Evolutionary conservation across 495 filamentous ascomycete species (phyloP), one percentile per base, ranked within the genome.

Genomic region (Cladorrhinum samala): DNA sequence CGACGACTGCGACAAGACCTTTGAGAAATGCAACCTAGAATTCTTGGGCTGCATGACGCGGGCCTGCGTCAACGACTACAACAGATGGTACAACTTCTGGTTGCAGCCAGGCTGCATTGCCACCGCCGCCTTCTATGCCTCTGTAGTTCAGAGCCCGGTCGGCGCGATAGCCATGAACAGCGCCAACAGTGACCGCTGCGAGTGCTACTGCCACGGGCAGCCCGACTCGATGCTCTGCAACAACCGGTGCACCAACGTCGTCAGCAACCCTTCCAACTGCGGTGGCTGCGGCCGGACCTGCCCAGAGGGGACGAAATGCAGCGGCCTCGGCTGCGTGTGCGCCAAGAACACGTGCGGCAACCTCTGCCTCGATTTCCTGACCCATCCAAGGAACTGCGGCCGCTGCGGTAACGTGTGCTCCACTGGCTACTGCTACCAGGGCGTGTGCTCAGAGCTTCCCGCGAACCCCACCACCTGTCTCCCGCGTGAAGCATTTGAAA

Each of bases 361-460:
- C 18, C 18, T 19, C 13, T 61, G 58, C 42, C 44, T 61, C 9
- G 50, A 61, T 36, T 37, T 64, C 21, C 43, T 24, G 20, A 56
- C 44, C 18, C 44, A 64, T 42, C 55, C 61, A 2, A 50, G 44
- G 30, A 64, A 64, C 58, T 64, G 61, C 25, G 58, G 61, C 2
- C 24, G 39, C 4, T 61, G 61, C 40, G 55, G 55, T 21, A 55
- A 55, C 18, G 52, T 53, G 16, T 64, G 61, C 56, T 21, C 45
- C 30, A 50, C 36, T 17, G 56, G 58, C 24, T 55, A 53, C 40
- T 63, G 60, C 50, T 50, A 55, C 49, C 14, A 53, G 41, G 60
- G 60, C 20, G 2, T 21, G 33, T 63, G 60, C 52, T 53, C 46
- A 30, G 23, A 40, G 16, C 56, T 51, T 41, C 30, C 30, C 30